Base-by-base conservation (phyloP, 768 basidiomycete species). In the Ephemerocybe angulata region DNA sequence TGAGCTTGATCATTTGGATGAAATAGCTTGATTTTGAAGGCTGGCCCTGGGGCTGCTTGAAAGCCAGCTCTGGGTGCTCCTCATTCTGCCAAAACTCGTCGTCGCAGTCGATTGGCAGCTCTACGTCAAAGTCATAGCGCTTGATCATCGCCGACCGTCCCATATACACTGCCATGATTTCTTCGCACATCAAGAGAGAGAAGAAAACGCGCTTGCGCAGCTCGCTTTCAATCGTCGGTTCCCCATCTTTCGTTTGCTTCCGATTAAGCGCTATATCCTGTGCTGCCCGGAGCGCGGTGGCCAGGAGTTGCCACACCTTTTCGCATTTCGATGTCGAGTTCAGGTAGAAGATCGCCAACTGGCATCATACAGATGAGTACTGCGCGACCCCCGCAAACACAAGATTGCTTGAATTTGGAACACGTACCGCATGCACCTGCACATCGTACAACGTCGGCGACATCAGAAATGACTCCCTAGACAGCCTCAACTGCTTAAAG, bases 21-120 rank as follows among this genome's bases (percentile, higher is more conserved):
- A 83, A 85, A 50, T 69, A 76, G 1, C 81, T 56, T 4, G 83
- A 54, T 2, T 59, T 62, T 1, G 81, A 78, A 0, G 81, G 77
- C 52, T 75, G 75, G 7, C 70, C 75, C 10, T 13, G 19, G 13
- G 86, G 86, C 54, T 87, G 86, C 47, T 73, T 74, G 67, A 84
- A 85, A 4, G 70, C 68, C 25, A 66, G 65, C 3, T 65, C 67
- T 0, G 74, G 72, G 33, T 79, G n/a, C n/a, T n/a, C 77, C 22
- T 61, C 69, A 56, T 65, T 69, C 10, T 75, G 75, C 84, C 85
- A 87, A 54, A 80, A 86, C 47, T 87, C 84, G 61, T 88, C 87
- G 52, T 88, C 86, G 21, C 83, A 81, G 12, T 85, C 83, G 0
- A 80, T 60, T 1, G 86, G 85, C 12, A 77, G 72, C 21, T 83